Evolutionary conservation across 257 asterid species (phyloP).

Genomic region (Phtheirospermum japonicum): DNA sequence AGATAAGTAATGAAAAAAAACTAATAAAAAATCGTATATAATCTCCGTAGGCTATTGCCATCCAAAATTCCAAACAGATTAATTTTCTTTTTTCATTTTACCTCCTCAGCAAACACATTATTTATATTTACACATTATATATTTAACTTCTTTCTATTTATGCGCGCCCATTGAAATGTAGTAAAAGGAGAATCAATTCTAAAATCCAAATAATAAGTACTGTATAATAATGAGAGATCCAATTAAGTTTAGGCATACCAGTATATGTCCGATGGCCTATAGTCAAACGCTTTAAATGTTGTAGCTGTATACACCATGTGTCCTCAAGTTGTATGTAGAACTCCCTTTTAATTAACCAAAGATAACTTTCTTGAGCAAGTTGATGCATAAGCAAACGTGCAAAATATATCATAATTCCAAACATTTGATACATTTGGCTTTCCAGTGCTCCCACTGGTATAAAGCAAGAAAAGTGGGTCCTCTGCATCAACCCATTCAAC

Average conservation of each 20-base stretch:
- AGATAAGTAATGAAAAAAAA: too few species aligned
- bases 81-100: too few species aligned
- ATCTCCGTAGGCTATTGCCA: too few species aligned
- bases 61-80: too few species aligned
- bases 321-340: constrained; percentile 97
- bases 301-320: constrained; percentile 97
- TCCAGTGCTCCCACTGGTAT: constrained; percentile 99
- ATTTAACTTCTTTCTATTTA: too few species aligned
- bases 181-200: too few species aligned
- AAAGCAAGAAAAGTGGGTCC: constrained; percentile 97
- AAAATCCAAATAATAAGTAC: too few species aligned
- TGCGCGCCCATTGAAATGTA: too few species aligned
- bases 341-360: constrained; percentile 62
- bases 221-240: too few species aligned
- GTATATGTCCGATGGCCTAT: constrained; percentile 86
- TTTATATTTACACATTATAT: too few species aligned
- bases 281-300: constrained; percentile 94
- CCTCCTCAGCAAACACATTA: too few species aligned
- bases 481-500: constrained; percentile 98
- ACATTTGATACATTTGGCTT: constrained; percentile 79
- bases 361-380: constrained; percentile 31
- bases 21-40: too few species aligned
- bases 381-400: constrained; percentile 27
- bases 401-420: constrained; percentile 22
- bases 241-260: constrained; percentile 49